phyloP scores from a whole-genome alignment of 441 rosid species.

The Mallotus repandus region DNA sequence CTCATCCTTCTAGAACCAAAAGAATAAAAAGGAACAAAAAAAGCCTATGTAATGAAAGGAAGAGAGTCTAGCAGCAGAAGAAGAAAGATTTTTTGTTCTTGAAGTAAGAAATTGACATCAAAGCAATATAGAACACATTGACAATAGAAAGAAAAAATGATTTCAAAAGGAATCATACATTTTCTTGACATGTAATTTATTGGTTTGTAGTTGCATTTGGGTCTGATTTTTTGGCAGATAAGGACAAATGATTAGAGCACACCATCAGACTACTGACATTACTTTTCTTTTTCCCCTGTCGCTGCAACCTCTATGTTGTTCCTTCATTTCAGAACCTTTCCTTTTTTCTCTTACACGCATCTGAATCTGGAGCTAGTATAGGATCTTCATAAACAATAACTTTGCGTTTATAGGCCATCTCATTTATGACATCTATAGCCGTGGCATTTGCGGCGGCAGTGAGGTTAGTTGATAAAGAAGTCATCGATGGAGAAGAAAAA shows the following conservation, averaged over 20 bases:
- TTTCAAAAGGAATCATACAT: conserved; percentile 40
- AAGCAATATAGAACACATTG: neutral
- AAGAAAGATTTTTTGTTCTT: neutral
- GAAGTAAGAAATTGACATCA: neutral
- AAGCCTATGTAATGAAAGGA: neutral
- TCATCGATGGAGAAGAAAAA: too few species aligned
- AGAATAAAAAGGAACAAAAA: neutral
- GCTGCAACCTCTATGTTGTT: conserved; percentile 8
- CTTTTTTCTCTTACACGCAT: conserved; percentile 14
- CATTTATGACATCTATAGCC: conserved; percentile 27
- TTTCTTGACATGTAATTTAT: conserved; percentile 35
- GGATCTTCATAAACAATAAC: conserved; percentile 29
- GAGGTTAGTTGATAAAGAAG: too few species aligned
- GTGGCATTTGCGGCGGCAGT: too few species aligned
- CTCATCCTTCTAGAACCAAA: neutral
- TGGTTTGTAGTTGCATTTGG: conserved; percentile 29
- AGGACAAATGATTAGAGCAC: conserved; percentile 19
- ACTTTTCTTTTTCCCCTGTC: conserved; percentile 20
- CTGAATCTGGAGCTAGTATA: conserved; percentile 22
- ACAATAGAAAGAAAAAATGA: neutral
- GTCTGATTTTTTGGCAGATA: conserved; percentile 27
- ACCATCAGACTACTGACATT: conserved; percentile 14
- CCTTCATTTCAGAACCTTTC: conserved; percentile 1
- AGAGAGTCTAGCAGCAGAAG: neutral
- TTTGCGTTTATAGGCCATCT: conserved; percentile 30